Evolutionary conservation across 2,329 filamentous ascomycete species (phyloP).

Genomic region (Cordyceps militaris): DNA sequence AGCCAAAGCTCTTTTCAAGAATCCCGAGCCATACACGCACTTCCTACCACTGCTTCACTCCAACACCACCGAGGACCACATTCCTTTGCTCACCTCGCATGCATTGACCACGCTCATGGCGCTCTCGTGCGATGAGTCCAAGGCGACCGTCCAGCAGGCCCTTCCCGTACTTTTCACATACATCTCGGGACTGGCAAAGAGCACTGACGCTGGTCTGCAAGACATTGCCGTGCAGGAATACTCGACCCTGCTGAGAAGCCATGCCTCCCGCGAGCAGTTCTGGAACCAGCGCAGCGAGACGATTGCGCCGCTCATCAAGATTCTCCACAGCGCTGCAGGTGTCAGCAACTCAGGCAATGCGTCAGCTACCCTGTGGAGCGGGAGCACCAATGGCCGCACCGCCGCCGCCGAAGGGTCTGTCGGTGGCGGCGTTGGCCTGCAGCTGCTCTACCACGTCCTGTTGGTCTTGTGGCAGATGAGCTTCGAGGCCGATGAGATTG

Average conservation of each 20-base stretch:
- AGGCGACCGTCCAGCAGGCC: constrained; percentile 65
- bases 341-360: constrained; percentile 58
- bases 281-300: constrained; percentile 89
- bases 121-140: constrained; percentile 54
- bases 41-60: constrained; percentile 81
- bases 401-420: constrained; percentile 55
- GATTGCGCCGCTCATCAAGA: constrained; percentile 71
- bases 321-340: constrained; percentile 72
- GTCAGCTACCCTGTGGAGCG: constrained; percentile 55
- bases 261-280: constrained; percentile 70
- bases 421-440: constrained; percentile 80
- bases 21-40: constrained; percentile 71
- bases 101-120: constrained; percentile 76
- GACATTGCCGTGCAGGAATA: constrained; percentile 93
- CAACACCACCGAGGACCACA: constrained; percentile 66
- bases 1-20: constrained; percentile 66
- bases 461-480: constrained; percentile 94
- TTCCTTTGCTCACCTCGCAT: constrained; percentile 82
- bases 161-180: constrained; percentile 81
- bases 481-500: constrained; percentile 73
- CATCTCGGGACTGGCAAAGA: constrained; percentile 75
- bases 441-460: constrained; percentile 89
- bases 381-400: constrained; percentile 44
- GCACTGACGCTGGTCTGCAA: constrained; percentile 80
- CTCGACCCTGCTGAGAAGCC: constrained; percentile 73